A percentile compares a stretch with the other conserved stretches of the same genome.
These are phyloP conservation scores for Ogataea glucozyma DNA, from an alignment of 805 yeast genomes.

Conservation along the genomic window DNA sequence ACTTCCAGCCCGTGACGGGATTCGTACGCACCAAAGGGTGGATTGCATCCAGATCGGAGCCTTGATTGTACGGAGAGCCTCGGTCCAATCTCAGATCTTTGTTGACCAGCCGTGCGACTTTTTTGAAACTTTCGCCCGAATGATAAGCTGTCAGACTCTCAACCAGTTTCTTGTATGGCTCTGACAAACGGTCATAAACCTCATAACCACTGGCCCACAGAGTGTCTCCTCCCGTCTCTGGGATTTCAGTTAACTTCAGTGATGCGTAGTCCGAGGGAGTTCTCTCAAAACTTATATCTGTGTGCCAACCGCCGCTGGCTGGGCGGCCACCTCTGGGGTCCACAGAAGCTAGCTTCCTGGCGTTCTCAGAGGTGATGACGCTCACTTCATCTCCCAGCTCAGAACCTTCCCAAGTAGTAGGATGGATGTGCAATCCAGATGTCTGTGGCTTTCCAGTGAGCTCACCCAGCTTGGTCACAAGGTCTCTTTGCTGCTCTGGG, in stretches of 20 bases:
- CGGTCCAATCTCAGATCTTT: slow-evolving; percentile 2
- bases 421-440: slow-evolving; percentile 2
- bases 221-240: slow-evolving; percentile 55
- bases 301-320: slow-evolving; percentile 40
- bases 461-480: not conserved
- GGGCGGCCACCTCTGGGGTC: not conserved
- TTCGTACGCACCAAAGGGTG: slow-evolving; percentile 65
- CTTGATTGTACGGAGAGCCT: slow-evolving; percentile 6
- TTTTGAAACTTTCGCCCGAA: slow-evolving; percentile 41
- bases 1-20: slow-evolving; percentile 66
- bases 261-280: slow-evolving; percentile 58
- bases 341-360: not conserved
- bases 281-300: slow-evolving; percentile 54
- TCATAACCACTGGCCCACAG: slow-evolving; percentile 56
- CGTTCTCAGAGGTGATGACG: not conserved
- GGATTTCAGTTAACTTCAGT: slow-evolving; percentile 50
- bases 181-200: slow-evolving; percentile 54
- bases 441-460: slow-evolving; percentile 3
- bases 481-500: not conserved
- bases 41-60: slow-evolving; percentile 36
- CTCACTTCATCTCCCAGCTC: slow-evolving; percentile 5
- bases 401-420: slow-evolving; percentile 1
- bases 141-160: slow-evolving; percentile 45
- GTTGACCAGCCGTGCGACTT: slow-evolving; percentile 32
- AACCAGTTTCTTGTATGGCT: slow-evolving; percentile 49